phyloP scores from a whole-genome alignment of 257 asterid genomes.

The Rhazya stricta region DNA sequence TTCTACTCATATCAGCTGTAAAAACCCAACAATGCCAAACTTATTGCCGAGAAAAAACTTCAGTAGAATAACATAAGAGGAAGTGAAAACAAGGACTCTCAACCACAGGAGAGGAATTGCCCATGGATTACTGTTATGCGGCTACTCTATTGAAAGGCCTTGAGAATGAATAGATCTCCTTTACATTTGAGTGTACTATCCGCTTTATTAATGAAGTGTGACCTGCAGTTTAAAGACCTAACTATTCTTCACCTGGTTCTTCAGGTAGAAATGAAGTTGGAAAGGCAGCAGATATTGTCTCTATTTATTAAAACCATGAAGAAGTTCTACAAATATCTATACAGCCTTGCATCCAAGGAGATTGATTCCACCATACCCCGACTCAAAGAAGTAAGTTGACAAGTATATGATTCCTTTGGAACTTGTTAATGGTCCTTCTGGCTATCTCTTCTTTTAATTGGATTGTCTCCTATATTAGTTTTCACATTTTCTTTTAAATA shows the following conservation, averaged over 20 bases:
- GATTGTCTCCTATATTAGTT: not conserved
- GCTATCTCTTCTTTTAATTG: not conserved
- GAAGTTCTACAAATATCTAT: slow-evolving; percentile 56
- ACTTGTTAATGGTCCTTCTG: not conserved
- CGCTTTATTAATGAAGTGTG: not conserved
- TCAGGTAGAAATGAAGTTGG: slow-evolving; percentile 71
- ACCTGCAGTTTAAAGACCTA: too few species aligned
- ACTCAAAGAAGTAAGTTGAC: slow-evolving; percentile 51
- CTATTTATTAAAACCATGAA: slow-evolving; percentile 64
- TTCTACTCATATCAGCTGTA: not conserved
- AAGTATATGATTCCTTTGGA: not conserved
- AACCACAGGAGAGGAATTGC: not conserved
- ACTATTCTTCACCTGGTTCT: slow-evolving; percentile 7
- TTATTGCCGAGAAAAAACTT: not conserved
- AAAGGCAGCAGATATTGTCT: slow-evolving; percentile 66
- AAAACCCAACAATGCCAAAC: not conserved
- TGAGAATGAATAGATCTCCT: not conserved
- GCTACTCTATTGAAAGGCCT: not conserved
- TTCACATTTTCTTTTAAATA: too few species aligned
- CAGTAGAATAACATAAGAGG: not conserved
- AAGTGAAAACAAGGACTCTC: not conserved
- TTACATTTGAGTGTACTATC: not conserved
- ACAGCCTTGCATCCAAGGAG: slow-evolving; percentile 38
- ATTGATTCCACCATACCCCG: slow-evolving; percentile 46
- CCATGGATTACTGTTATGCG: not conserved